Conservation (phyloP, 306 rosid genomes). For the Trifolium fragiferum region DNA sequence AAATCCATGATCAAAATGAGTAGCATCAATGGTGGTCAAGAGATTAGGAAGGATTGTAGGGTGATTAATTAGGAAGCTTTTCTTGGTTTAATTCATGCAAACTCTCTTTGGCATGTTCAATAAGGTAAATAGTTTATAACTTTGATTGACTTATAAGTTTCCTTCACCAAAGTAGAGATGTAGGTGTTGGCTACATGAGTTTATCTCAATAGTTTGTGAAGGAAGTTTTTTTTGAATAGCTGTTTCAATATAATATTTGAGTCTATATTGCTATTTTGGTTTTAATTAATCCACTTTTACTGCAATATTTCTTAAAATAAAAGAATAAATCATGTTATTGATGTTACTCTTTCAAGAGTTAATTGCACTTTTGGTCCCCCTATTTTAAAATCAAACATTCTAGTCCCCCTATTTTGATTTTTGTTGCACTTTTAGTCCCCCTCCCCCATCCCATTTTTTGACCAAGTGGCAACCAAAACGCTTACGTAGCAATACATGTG, state of each 20-base stretch:
- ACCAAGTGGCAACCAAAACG: too few species aligned
- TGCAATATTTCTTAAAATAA: too few species aligned
- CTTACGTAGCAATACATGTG: too few species aligned
- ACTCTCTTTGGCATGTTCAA: not conserved
- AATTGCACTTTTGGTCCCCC: too few species aligned
- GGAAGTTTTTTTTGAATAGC: not conserved
- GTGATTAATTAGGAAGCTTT: constrained; percentile 54
- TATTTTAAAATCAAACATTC: too few species aligned
- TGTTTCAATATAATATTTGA: not conserved
- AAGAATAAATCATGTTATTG: too few species aligned
- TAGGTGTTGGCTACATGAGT: not conserved
- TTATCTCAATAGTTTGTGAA: not conserved
- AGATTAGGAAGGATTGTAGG: constrained; percentile 63
- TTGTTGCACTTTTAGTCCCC: too few species aligned
- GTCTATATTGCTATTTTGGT: too few species aligned
- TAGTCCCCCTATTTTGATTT: too few species aligned
- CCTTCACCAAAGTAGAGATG: not conserved
- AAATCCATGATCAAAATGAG: constrained; percentile 82
- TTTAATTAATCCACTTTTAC: too few species aligned
- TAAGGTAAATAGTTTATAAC: not conserved
- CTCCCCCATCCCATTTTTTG: too few species aligned
- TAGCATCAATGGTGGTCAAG: constrained; percentile 58
- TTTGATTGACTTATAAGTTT: not conserved
- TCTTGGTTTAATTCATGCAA: not conserved
- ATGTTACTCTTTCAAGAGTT: too few species aligned